phyloP scores from a whole-genome alignment of 495 filamentous ascomycete genomes.

The Daldinia decipiens region DNA sequence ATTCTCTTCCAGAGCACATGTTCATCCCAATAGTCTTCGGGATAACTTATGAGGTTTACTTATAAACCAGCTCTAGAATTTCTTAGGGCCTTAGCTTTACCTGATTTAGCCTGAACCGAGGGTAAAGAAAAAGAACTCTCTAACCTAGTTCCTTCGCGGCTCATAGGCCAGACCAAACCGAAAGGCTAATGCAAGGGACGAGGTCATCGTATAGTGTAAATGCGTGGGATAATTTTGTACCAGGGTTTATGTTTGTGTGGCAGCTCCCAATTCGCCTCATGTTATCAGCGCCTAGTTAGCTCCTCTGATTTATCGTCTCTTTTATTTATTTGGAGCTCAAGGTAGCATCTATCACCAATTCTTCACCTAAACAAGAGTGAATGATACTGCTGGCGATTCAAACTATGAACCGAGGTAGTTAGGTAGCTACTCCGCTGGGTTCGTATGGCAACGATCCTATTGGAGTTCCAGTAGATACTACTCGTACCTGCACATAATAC shows the following conservation, averaged over 20 bases:
- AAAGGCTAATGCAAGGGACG: conserved; percentile 40
- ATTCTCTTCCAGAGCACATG: not conserved
- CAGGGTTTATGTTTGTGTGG: conserved; percentile 29
- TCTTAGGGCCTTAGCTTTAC: conserved; percentile 13
- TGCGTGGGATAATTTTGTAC: conserved; percentile 5
- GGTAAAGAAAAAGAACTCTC: not conserved
- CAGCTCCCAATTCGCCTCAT: conserved; percentile 42
- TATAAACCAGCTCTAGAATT: conserved; percentile 19
- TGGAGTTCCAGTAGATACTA: conserved; percentile 1
- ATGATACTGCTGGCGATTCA: conserved; percentile 2
- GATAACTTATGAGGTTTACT: not conserved
- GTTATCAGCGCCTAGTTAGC: conserved; percentile 12
- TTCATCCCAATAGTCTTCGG: not conserved
- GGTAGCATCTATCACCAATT: not conserved
- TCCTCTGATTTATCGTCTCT: not conserved
- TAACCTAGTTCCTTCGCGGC: conserved; percentile 15
- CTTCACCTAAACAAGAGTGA: conserved; percentile 14
- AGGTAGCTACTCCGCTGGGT: not conserved
- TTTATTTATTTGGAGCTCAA: not conserved
- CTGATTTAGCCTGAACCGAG: conserved; percentile 33
- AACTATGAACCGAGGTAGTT: not conserved
- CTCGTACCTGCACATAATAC: conserved; percentile 15
- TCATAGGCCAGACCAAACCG: conserved; percentile 19
- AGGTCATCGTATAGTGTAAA: conserved; percentile 26
- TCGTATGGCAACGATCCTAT: conserved; percentile 14